phyloP scores from a whole-genome alignment of 176 grass and related monocot species.

The Oryza rufipogon region DNA sequence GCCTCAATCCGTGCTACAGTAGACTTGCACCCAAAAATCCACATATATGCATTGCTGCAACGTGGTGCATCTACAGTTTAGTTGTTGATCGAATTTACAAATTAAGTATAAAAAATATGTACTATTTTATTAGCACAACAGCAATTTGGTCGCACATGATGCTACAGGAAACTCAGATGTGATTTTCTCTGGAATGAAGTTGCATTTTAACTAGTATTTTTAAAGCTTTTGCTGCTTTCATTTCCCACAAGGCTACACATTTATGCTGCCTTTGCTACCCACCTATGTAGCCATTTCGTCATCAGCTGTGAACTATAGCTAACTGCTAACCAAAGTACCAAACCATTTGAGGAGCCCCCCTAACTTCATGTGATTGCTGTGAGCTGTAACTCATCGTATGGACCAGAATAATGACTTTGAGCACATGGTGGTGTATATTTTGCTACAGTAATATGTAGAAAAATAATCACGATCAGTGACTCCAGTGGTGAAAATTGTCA shows the following conservation, averaged over 20 bases:
- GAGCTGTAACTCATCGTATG: neutral
- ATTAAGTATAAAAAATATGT: neutral
- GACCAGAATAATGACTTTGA: neutral
- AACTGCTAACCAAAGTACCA: constrained; percentile 6
- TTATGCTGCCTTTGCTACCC: neutral
- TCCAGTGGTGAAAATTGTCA: neutral
- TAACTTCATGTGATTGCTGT: neutral
- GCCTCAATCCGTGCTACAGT: constrained; percentile 16
- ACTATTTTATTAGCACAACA: neutral
- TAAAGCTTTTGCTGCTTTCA: neutral
- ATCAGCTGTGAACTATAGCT: constrained; percentile 1
- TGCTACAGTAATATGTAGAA: neutral
- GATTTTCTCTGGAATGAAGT: constrained; percentile 9
- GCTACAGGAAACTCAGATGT: neutral
- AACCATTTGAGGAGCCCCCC: constrained; percentile 6
- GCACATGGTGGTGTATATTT: neutral
- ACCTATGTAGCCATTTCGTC: constrained; percentile 49
- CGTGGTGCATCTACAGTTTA: neutral
- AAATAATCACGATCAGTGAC: constrained; percentile 4
- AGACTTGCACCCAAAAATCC: neutral
- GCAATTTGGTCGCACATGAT: constrained; percentile 15
- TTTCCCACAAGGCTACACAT: constrained; percentile 1
- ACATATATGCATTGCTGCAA: neutral
- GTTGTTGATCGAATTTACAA: neutral
- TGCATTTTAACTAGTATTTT: neutral